A percentile compares a stretch with the other conserved stretches of the same genome.
phyloP scores from a whole-genome alignment of 306 rosid genomes.

The Carpinus viminea region DNA sequence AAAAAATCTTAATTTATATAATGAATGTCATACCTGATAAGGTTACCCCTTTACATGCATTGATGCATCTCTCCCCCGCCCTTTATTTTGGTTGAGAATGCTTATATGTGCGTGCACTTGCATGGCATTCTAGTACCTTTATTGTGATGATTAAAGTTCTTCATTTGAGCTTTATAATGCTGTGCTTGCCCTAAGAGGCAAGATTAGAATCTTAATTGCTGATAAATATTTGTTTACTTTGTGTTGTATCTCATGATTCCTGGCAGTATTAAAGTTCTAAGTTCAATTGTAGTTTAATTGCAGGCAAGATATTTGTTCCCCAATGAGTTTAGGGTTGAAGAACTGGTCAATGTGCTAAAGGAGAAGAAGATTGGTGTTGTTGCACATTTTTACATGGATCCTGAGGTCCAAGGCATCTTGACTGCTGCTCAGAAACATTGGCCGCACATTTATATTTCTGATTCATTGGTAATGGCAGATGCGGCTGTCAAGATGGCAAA shows the following conservation, averaged over 20 bases:
- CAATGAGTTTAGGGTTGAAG: constrained; percentile 53
- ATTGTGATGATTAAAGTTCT: neutral
- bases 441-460: constrained; percentile 96
- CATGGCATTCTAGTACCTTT: neutral
- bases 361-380: constrained; percentile 93
- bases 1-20: neutral
- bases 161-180: neutral
- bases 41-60: neutral
- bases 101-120: too few relatives aligned
- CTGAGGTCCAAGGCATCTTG: constrained; percentile 90
- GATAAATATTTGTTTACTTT: neutral
- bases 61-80: too few relatives aligned
- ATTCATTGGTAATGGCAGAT: constrained; percentile 98
- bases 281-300: constrained; percentile 30
- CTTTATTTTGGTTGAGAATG: too few relatives aligned
- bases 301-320: constrained; percentile 91
- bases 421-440: constrained; percentile 95
- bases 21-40: neutral
- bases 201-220: neutral
- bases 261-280: neutral
- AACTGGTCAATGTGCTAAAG: constrained; percentile 64
- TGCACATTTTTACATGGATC: constrained; percentile 99
- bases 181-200: neutral
- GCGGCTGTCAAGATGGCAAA: constrained; percentile 85
- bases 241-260: neutral